These are phyloP conservation scores for Leccinum disarticulatum DNA, from an alignment of 768 basidiomycete genomes.

Conservation along the genomic window DNA sequence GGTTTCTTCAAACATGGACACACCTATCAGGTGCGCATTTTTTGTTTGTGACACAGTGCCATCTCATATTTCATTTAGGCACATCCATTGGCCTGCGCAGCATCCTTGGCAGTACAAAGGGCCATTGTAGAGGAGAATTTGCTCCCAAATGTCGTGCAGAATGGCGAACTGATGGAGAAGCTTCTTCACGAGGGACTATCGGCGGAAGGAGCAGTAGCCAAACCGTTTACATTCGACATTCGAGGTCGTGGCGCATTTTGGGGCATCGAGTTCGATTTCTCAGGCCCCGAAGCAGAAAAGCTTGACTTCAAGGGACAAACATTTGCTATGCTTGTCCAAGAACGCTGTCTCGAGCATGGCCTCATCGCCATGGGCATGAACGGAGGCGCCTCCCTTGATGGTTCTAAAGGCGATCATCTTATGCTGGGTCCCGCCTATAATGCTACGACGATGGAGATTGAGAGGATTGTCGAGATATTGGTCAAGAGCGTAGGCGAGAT, in stretches of 20 bases:
- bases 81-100: slow-evolving; percentile 75
- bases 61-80: slow-evolving; percentile 41
- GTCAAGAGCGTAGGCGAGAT: slow-evolving; percentile 68
- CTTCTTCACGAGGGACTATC: slow-evolving; percentile 56
- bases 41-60: background rate
- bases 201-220: slow-evolving; percentile 54
- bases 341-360: slow-evolving; percentile 62
- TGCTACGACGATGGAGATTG: slow-evolving; percentile 65
- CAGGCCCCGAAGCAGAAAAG: slow-evolving; percentile 38
- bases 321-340: slow-evolving; percentile 73
- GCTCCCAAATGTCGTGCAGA: slow-evolving; percentile 58
- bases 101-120: slow-evolving; percentile 77
- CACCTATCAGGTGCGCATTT: slow-evolving; percentile 65
- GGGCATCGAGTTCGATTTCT: slow-evolving; percentile 81
- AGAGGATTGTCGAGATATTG: slow-evolving; percentile 64
- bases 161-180: slow-evolving; percentile 59
- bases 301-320: slow-evolving; percentile 50
- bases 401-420: slow-evolving; percentile 68
- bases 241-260: slow-evolving; percentile 85
- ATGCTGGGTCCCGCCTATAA: slow-evolving; percentile 83
- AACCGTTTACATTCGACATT: slow-evolving; percentile 73
- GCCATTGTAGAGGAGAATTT: slow-evolving; percentile 70
- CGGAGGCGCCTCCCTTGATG: slow-evolving; percentile 68
- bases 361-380: slow-evolving; percentile 73
- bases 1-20: slow-evolving; percentile 84